Conservation (phyloP, 257 asterid genomes). For the Anisodus tanguticus region DNA sequence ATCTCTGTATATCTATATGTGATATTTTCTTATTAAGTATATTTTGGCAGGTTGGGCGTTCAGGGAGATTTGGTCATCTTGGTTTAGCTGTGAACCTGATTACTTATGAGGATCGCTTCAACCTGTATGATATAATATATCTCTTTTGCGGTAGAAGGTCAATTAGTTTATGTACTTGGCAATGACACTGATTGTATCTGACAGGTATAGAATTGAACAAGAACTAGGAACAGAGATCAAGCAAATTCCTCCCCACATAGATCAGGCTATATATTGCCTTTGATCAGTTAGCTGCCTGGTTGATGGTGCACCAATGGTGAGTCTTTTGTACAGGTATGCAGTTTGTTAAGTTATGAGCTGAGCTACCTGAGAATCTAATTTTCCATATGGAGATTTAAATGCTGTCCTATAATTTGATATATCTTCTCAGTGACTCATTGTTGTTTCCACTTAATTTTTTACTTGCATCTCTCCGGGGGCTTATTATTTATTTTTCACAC, state of each 20-base stretch:
- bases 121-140: constrained; percentile 57
- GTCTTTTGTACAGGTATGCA: constrained; percentile 35
- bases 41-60: constrained; percentile 78
- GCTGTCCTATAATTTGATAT: constrained; percentile 17
- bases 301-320: constrained; percentile 46
- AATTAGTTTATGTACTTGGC: constrained; percentile 16
- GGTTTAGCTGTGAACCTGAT: constrained; percentile 92
- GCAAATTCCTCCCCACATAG: constrained; percentile 92
- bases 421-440: not conserved
- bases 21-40: constrained; percentile 13
- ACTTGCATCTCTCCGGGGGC: not conserved
- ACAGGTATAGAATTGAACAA: constrained; percentile 90
- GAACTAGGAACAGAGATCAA: constrained; percentile 95
- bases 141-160: constrained; percentile 17
- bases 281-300: constrained; percentile 45
- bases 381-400: not conserved
- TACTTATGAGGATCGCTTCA: constrained; percentile 86
- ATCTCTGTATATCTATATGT: constrained; percentile 19
- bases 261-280: constrained; percentile 76
- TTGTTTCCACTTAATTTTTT: constrained; percentile 11
- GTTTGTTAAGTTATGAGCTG: not conserved
- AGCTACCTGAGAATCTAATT: not conserved
- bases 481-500: not conserved
- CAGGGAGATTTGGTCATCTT: constrained; percentile 94
- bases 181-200: constrained; percentile 30